Percentiles rank a stretch among this genome's conserved stretches.
These are phyloP conservation scores for Passalora sequoiae DNA, from an alignment of 2,329 filamentous ascomycete species.

Conservation along the genomic window DNA sequence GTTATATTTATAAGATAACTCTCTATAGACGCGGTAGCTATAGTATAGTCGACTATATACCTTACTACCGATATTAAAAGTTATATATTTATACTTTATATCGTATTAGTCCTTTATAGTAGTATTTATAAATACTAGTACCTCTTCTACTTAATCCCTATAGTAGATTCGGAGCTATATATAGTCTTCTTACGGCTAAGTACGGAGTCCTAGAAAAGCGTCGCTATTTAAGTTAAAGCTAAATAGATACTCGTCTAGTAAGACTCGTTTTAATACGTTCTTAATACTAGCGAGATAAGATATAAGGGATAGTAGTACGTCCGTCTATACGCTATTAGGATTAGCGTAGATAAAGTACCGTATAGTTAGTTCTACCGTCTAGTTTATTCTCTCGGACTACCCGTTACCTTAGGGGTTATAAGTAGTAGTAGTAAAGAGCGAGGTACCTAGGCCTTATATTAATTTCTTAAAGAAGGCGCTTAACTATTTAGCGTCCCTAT, in stretches of 20 bases:
- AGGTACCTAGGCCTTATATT: background rate
- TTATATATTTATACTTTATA: background rate
- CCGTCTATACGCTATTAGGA: background rate
- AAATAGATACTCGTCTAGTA: background rate
- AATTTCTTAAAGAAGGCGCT: constrained; percentile 5
- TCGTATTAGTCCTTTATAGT: constrained; percentile 4
- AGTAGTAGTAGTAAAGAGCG: background rate
- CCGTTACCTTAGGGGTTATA: constrained; percentile 3
- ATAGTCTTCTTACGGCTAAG: background rate
- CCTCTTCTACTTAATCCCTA: background rate
- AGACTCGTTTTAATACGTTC: constrained; percentile 1
- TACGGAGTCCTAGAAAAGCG: background rate
- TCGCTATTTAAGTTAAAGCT: constrained; percentile 4
- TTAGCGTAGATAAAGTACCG: background rate
- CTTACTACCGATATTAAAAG: constrained; percentile 1
- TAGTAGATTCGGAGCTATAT: background rate
- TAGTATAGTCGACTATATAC: constrained; percentile 4
- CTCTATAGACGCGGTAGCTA: background rate
- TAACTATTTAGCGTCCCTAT: constrained; percentile 2
- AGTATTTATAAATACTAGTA: background rate
- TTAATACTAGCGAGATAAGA: constrained; percentile 1
- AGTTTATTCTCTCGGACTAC: constrained; percentile 4
- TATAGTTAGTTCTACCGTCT: constrained; percentile 2
- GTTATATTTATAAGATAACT: background rate
- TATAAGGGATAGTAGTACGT: background rate